A percentile compares a stretch with the other conserved stretches of the same genome.
Conservation (phyloP, 1,139 yeast genomes). For the Petasospora fabianii region DNA sequence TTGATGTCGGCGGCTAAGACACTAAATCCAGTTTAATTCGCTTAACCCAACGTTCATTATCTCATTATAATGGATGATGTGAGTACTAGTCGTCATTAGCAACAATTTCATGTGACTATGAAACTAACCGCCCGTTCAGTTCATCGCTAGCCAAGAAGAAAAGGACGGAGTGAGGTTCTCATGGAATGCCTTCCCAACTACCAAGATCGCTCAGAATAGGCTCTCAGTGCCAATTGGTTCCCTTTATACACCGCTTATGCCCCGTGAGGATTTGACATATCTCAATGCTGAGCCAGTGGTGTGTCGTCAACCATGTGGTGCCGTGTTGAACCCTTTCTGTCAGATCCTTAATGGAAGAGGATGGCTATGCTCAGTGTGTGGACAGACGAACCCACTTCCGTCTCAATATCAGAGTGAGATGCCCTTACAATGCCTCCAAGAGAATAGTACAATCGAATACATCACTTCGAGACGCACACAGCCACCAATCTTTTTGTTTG, state of each 20-base stretch:
- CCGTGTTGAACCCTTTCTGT: conserved; percentile 59
- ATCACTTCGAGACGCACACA: conserved; percentile 39
- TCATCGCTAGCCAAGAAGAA: conserved; percentile 43
- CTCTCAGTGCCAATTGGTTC: conserved; percentile 62
- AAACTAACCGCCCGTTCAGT: neutral
- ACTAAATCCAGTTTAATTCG: no score
- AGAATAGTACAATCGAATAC: conserved; percentile 58
- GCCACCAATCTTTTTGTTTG: conserved; percentile 54
- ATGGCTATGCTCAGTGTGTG: conserved; percentile 69
- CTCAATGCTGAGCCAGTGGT: conserved; percentile 41
- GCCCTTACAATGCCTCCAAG: conserved; percentile 30
- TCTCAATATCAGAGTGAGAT: conserved; percentile 28
- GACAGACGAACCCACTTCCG: conserved; percentile 49
- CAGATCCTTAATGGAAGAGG: conserved; percentile 39
- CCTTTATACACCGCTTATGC: conserved; percentile 63
- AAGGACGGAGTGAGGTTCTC: conserved; percentile 64
- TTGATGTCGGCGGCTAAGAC: no score
- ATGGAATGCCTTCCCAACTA: conserved; percentile 63
- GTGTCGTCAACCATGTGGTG: conserved; percentile 54
- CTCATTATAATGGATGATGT: neutral
- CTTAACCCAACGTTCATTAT: no score
- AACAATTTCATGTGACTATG: neutral
- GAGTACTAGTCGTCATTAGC: neutral
- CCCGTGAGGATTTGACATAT: conserved; percentile 41
- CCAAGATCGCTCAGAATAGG: conserved; percentile 54